A percentile compares a stretch with the other conserved stretches of the same genome.
Conservation (phyloP, 371 early-diverging fungal genomes). For the Syncephalastrum sp. region DNA sequence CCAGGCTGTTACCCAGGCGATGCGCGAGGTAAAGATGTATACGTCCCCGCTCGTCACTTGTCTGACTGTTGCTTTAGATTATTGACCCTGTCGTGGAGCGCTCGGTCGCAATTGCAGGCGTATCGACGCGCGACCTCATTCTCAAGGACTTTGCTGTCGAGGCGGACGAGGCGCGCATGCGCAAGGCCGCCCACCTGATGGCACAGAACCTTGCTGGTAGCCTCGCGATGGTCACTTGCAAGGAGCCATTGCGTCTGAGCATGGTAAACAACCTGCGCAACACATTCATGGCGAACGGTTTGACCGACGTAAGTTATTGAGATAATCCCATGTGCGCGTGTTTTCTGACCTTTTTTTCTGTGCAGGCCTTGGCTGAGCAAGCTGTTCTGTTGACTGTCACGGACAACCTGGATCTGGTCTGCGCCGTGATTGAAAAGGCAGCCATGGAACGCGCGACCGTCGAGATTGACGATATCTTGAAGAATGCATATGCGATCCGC, state of each 20-base stretch:
- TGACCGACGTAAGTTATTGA: conserved; percentile 63
- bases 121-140: conserved; percentile 87
- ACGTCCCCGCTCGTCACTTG: background rate
- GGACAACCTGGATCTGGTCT: conserved; percentile 91
- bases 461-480: conserved; percentile 83
- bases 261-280: conserved; percentile 78
- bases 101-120: conserved; percentile 88
- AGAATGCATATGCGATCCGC: conserved; percentile 65
- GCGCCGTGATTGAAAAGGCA: conserved; percentile 91
- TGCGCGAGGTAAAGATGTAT: conserved; percentile 63
- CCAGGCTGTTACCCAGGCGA: conserved; percentile 87
- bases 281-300: conserved; percentile 77
- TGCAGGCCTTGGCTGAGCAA: conserved; percentile 72
- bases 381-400: conserved; percentile 76
- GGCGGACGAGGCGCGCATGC: conserved; percentile 88
- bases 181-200: conserved; percentile 93
- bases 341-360: background rate
- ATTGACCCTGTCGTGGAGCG: conserved; percentile 89
- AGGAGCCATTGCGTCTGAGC: conserved; percentile 89
- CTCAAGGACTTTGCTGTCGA: conserved; percentile 94
- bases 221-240: conserved; percentile 88
- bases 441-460: conserved; percentile 89
- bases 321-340: background rate
- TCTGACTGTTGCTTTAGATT: conserved; percentile 24
- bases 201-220: conserved; percentile 79